phyloP scores from a whole-genome alignment of 148 eudicot genomes.

The Cornus kousa region DNA sequence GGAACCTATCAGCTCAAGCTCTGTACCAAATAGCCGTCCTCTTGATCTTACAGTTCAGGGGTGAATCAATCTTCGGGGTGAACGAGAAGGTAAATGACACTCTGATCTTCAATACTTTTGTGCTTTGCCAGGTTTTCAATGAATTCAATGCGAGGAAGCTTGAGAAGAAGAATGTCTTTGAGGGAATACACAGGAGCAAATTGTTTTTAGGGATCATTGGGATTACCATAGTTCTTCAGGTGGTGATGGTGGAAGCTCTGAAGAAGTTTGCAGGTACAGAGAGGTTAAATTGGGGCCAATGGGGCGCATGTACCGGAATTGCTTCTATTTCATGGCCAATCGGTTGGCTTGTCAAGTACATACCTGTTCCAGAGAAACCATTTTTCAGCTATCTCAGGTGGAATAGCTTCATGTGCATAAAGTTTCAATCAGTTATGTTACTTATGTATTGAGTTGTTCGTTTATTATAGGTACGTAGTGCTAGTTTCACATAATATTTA shows the following conservation, averaged over 20 bases:
- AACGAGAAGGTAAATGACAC: conserved; percentile 9
- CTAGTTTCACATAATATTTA: no score
- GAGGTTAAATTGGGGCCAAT: conserved; percentile 18
- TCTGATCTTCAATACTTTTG: conserved; percentile 19
- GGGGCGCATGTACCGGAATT: conserved; percentile 20
- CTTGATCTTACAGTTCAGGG: conserved; percentile 16
- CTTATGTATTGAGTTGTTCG: no score
- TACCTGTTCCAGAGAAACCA: conserved; percentile 22
- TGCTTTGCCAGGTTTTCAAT: conserved; percentile 19
- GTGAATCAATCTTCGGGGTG: conserved; percentile 10
- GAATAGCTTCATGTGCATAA: background rate
- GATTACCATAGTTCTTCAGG: conserved; percentile 14
- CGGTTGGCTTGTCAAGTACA: conserved; percentile 14
- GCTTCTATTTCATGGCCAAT: conserved; percentile 22
- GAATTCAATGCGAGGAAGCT: conserved; percentile 18
- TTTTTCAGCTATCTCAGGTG: conserved; percentile 9
- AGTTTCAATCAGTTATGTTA: background rate
- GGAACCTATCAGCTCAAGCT: conserved; percentile 20
- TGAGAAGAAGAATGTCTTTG: conserved; percentile 26
- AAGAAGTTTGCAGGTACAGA: conserved; percentile 23
- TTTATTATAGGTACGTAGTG: no score
- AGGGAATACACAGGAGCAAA: conserved; percentile 11
- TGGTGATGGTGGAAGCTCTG: conserved; percentile 28
- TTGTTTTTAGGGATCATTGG: conserved; percentile 18
- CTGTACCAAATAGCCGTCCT: conserved; percentile 12